These are phyloP conservation scores for Apiospora aurea DNA, from an alignment of 2,329 filamentous ascomycete species.

Conservation along the genomic window DNA sequence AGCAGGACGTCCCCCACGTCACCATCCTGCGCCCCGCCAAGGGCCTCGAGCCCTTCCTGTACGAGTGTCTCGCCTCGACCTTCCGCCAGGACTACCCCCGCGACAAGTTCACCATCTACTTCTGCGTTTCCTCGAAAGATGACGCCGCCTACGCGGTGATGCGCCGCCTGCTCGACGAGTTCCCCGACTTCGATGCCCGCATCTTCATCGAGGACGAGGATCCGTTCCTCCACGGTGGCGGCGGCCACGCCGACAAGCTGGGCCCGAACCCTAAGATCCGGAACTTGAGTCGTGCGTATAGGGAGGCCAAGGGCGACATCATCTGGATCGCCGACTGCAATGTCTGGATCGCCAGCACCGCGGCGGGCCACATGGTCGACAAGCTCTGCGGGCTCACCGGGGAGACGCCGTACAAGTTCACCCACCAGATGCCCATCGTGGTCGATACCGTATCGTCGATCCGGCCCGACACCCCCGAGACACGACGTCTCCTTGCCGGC, in stretches of 20 bases:
- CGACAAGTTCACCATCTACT: slow-evolving; percentile 77
- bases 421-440: slow-evolving; percentile 90
- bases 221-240: slow-evolving; percentile 65
- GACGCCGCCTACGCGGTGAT: slow-evolving; percentile 84
- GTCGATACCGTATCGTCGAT: slow-evolving; percentile 69
- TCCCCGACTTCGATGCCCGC: slow-evolving; percentile 72
- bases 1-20: slow-evolving; percentile 74
- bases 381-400: slow-evolving; percentile 74
- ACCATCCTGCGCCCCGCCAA: slow-evolving; percentile 94
- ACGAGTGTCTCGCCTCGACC: slow-evolving; percentile 88
- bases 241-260: slow-evolving; percentile 56
- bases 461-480: slow-evolving; percentile 37
- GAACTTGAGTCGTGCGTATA: slow-evolving; percentile 92
- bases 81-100: slow-evolving; percentile 83
- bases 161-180: slow-evolving; percentile 74
- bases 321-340: slow-evolving; percentile 98
- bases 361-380: slow-evolving; percentile 88
- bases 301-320: slow-evolving; percentile 85
- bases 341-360: slow-evolving; percentile 84
- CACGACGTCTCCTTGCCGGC: slow-evolving; percentile 44
- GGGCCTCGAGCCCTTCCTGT: slow-evolving; percentile 86
- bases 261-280: slow-evolving; percentile 99
- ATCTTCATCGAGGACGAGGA: slow-evolving; percentile 86
- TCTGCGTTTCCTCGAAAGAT: slow-evolving; percentile 77
- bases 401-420: slow-evolving; percentile 79